A percentile compares a stretch with the other conserved stretches of the same genome.
Evolutionary conservation across 129 eudicot genomes (phyloP).

Genomic region (Tagetes erecta): DNA sequence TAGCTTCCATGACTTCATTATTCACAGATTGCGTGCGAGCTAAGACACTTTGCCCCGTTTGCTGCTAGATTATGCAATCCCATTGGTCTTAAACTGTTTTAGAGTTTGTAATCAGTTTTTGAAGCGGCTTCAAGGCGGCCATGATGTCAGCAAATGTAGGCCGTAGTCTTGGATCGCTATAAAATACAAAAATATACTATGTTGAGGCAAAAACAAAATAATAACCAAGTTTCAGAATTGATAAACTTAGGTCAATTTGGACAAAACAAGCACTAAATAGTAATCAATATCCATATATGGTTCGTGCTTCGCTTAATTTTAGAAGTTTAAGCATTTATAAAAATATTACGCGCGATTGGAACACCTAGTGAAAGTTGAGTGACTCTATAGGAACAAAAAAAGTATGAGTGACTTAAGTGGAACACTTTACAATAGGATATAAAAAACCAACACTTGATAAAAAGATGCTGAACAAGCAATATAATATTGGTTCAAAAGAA

Average conservation of each 20-base stretch:
- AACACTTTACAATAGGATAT: not conserved
- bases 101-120: constrained; percentile 48
- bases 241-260: no score
- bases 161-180: constrained; percentile 89
- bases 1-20: constrained; percentile 15
- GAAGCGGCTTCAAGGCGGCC: constrained; percentile 90
- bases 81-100: constrained; percentile 22
- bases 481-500: constrained; percentile 6
- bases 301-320: no score
- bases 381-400: no score
- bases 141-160: constrained; percentile 90
- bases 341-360: no score
- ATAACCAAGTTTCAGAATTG: no score
- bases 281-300: no score
- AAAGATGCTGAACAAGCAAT: not conserved
- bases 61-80: constrained; percentile 22
- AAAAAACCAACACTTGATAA: constrained; percentile 3
- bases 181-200: constrained; percentile 11
- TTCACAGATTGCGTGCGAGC: constrained; percentile 11
- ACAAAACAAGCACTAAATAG: no score
- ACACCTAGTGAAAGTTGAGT: no score
- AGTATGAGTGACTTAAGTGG: no score
- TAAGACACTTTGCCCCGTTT: constrained; percentile 15
- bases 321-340: no score
- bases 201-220: not conserved